Base-by-base conservation (phyloP, 306 rosid species). In the Vigna mungo region DNA sequence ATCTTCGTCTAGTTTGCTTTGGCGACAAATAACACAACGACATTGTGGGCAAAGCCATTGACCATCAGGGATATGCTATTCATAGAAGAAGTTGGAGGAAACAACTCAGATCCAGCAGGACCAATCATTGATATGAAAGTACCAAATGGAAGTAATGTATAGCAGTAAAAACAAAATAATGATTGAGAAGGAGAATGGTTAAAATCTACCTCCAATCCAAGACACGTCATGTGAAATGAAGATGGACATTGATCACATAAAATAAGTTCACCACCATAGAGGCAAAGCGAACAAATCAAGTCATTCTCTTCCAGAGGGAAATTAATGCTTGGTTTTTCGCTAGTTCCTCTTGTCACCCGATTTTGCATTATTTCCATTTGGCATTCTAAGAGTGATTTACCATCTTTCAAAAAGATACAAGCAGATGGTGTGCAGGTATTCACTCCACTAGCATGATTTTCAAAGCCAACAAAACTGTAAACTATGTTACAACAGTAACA, bases 1-100 rank as follows among this genome's bases (percentile, higher is more conserved):
- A 54, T 14, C 47, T 72, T 79, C 77, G 27, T 82, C 52, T 73
- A 80, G 47, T 70, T 87, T 83, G 21, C 76, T 77, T 78, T 80
- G 76, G 62, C 81, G 79, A 79, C 97, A 94, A 80, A 85, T 79
- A 68, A 81, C 82, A 37, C 98, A 94, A 46, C 88, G 44, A 62
- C 98, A 92, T 4, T 92, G 85, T 76, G 94, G 91, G 47, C 97
- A 92, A 87, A 85, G 90, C 97, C 96, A 94, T 17, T 92, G 89
- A 65, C 98, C 97, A 16, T 81, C 88, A 11, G 98, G 97, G 77
- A 89, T 69, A 48, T 86, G 87, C 97, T 94, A 77, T 43, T 62
- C 66, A 75, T 2, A 30, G n/a, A 32, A 62, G 7, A 62, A 34
- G 13, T 3, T 6, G 7, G 4, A 62, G 68, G 32, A 65, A 84